Evolutionary conservation across 345 rosid genomes (phyloP).

Genomic region (Pistacia atlantica): DNA sequence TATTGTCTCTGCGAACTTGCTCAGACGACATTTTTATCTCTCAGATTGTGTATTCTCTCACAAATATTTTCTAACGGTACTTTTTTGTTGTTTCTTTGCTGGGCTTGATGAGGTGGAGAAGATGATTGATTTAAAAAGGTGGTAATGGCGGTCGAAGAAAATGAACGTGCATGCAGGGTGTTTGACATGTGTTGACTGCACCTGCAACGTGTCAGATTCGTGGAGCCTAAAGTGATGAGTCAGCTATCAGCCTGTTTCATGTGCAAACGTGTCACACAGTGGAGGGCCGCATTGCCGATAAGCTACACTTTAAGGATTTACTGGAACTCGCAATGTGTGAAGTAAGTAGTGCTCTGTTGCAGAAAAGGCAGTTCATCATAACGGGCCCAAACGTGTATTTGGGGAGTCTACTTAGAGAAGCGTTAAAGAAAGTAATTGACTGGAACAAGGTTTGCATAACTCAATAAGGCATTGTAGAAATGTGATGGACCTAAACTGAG

Average conservation of each 20-base stretch:
- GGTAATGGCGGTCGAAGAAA: slow-evolving; percentile 6
- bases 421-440: too few species aligned
- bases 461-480: too few species aligned
- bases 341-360: too few species aligned
- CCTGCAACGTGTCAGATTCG: slow-evolving; percentile 32
- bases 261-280: background rate
- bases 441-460: too few species aligned
- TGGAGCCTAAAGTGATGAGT: slow-evolving; percentile 13
- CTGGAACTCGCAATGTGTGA: too few species aligned
- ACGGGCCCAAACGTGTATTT: background rate
- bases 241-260: background rate
- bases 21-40: slow-evolving; percentile 58
- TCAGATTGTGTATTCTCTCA: background rate
- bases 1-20: slow-evolving; percentile 54
- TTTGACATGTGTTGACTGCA: slow-evolving; percentile 36
- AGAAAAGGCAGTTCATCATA: too few species aligned
- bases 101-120: background rate
- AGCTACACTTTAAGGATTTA: background rate
- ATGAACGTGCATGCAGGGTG: slow-evolving; percentile 24
- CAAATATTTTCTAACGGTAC: too few species aligned
- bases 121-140: background rate
- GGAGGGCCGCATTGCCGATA: background rate
- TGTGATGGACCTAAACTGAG: too few species aligned
- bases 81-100: background rate
- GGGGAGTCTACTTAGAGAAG: too few species aligned